phyloP scores from a whole-genome alignment of 176 grass and related monocot genomes.

The Zea luxurians region DNA sequence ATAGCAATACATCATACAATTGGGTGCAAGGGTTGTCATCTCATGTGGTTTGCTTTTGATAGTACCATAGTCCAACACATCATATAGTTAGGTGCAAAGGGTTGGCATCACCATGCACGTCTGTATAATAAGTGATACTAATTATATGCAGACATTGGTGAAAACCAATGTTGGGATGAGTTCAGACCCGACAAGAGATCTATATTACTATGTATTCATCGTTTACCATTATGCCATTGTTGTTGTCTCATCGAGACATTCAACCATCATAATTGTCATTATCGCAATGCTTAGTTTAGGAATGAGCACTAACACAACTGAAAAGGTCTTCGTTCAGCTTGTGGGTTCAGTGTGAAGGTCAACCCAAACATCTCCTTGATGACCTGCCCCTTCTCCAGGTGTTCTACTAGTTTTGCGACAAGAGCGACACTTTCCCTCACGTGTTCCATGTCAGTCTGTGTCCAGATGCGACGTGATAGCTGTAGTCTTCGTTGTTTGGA shows the following conservation, averaged over 20 bases:
- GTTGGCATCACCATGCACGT: background rate
- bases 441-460: slow-evolving; percentile 65
- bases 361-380: slow-evolving; percentile 92
- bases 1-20: slow-evolving; percentile 12
- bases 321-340: slow-evolving; percentile 54
- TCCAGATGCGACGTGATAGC: slow-evolving; percentile 67
- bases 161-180: slow-evolving; percentile 14
- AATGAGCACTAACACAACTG: slow-evolving; percentile 49
- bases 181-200: slow-evolving; percentile 12
- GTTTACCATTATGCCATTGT: slow-evolving; percentile 6
- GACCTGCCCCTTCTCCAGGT: slow-evolving; percentile 54
- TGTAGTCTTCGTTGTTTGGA: slow-evolving; percentile 80
- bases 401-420: slow-evolving; percentile 62
- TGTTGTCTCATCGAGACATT: background rate
- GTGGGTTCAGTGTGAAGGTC: slow-evolving; percentile 59
- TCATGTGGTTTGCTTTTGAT: slow-evolving; percentile 6
- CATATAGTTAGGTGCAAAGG: background rate
- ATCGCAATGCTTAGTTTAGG: background rate
- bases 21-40: slow-evolving; percentile 34
- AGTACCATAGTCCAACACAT: slow-evolving; percentile 6
- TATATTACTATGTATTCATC: background rate
- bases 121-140: background rate
- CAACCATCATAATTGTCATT: background rate
- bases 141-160: background rate
- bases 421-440: slow-evolving; percentile 69